phyloP scores from a whole-genome alignment of 2,329 filamentous ascomycete species.

The Claviceps sp. region DNA sequence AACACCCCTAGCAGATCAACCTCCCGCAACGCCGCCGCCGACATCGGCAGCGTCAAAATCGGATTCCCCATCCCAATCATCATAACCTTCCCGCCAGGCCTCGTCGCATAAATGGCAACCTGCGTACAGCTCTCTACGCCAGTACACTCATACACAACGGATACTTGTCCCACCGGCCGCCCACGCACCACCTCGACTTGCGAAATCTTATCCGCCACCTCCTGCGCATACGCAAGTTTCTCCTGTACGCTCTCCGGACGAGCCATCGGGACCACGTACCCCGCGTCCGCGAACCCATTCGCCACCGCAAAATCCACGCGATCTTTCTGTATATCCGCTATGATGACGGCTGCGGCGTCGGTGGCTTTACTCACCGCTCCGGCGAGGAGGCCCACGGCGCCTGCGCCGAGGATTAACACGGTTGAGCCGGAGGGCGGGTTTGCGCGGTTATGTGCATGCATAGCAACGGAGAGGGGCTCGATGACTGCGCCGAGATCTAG shows the following conservation, averaged over 20 bases:
- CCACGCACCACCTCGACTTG: constrained; percentile 19
- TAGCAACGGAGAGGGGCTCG: constrained; percentile 46
- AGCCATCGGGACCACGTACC: constrained; percentile 35
- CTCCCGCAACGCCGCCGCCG: constrained; percentile 53
- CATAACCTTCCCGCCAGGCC: constrained; percentile 55
- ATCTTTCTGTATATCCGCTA: constrained; percentile 43
- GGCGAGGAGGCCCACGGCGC: constrained; percentile 46
- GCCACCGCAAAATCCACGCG: constrained; percentile 43
- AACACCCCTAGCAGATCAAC: constrained; percentile 61
- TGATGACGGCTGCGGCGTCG: constrained; percentile 30
- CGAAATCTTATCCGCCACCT: constrained; percentile 32
- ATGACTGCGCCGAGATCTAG: constrained; percentile 42
- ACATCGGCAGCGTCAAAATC: constrained; percentile 55
- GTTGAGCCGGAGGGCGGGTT: constrained; percentile 25
- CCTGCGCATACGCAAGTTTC: constrained; percentile 37
- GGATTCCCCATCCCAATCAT: constrained; percentile 63
- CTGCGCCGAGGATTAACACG: constrained; percentile 45
- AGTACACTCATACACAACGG: constrained; percentile 64
- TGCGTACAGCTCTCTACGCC: constrained; percentile 67
- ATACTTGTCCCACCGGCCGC: constrained; percentile 46
- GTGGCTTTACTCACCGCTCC: constrained; percentile 42
- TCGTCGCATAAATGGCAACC: constrained; percentile 56
- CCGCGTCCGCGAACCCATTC: constrained; percentile 42
- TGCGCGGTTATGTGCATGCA: constrained; percentile 40
- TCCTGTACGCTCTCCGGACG: constrained; percentile 36